Base-by-base conservation (phyloP, 1,284 basidiomycete species). In the Moesziomyces antarcticus region DNA sequence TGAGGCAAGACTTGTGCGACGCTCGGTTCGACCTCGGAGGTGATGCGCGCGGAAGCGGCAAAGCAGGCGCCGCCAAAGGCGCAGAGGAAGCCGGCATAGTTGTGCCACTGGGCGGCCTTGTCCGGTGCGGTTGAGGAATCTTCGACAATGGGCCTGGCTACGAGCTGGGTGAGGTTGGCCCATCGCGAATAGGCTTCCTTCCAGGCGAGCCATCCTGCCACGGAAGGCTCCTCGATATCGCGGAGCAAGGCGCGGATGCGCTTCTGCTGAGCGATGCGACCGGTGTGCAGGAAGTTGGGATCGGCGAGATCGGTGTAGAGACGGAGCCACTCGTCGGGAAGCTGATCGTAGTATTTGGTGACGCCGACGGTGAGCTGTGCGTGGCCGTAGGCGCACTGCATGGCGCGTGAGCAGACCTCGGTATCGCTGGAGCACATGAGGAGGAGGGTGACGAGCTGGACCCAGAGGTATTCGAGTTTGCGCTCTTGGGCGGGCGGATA, bases 201-300 rank as follows among this genome's bases (percentile, higher is more conserved):
- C 93, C 93, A 94, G 2, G 92, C 90, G 4, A 90, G 90, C 49
- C 91, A 86, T 73, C 91, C 89, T 11, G 89, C 88, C 1, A 89
- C 87, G 25, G 88, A 88, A 10, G 91, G 89, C 20, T 87, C 87
- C 1, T 89, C 87, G 47, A 92, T 87, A 56, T 89, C 84, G 5
- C 91, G 88, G 56, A 93, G 82, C 41, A 92, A 85, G 79, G 90
- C 91, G 13, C 93, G 87, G 24, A 93, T 88, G 3, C 91, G 88
- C 83, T 91, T 93, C 85, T 94, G 92, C 81, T 92, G 90, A 8
- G 89, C 90, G 42, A 92, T 87, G 24, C 92, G 90, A 41, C 92
- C 87, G 20, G 75, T 71, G 27, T 68, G 66, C 22, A 71, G 45
- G 40, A 74, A 71, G 25, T 55, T 55, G 8, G 72, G 67, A 41